These are phyloP conservation scores for Termitomyces sp. DNA, from an alignment of 768 basidiomycete species.

Conservation along the genomic window DNA sequence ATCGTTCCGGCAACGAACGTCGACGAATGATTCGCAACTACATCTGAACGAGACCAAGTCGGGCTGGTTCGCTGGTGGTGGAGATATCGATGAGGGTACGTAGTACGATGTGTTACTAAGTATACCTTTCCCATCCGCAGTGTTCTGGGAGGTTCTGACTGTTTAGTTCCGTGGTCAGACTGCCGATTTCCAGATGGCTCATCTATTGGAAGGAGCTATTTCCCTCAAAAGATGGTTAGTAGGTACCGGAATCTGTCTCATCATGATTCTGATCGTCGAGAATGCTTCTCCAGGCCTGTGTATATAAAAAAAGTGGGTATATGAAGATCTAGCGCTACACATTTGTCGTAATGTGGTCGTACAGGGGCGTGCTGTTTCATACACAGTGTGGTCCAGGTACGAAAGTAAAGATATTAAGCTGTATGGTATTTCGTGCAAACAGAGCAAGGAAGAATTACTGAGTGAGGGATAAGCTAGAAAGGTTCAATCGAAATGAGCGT, in stretches of 20 bases:
- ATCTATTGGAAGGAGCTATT: slow-evolving; percentile 23
- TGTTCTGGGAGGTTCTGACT: not conserved
- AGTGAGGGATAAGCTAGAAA: not conserved
- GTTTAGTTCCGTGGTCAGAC: slow-evolving; percentile 6
- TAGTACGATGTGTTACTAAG: slow-evolving; percentile 12
- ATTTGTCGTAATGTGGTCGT: slow-evolving; percentile 5
- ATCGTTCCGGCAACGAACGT: slow-evolving; percentile 25
- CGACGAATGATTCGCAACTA: no score
- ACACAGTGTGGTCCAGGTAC: not conserved
- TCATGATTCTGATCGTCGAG: not conserved
- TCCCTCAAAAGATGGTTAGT: no score
- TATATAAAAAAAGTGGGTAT: slow-evolving; percentile 13
- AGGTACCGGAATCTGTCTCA: not conserved
- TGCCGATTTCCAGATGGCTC: slow-evolving; percentile 27
- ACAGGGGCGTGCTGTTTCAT: slow-evolving; percentile 11
- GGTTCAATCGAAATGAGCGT: slow-evolving; percentile 4
- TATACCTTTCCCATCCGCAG: not conserved
- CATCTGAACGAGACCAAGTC: slow-evolving; percentile 12
- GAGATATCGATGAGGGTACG: no score
- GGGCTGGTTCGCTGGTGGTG: slow-evolving; percentile 20
- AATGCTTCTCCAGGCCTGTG: slow-evolving; percentile 4
- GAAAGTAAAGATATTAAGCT: not conserved
- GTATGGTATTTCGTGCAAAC: slow-evolving; percentile 1
- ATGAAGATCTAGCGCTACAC: slow-evolving; percentile 11
- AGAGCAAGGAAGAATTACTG: not conserved